Evolutionary conservation across 768 basidiomycete genomes (phyloP).

Genomic region (Mycena leptocephala): DNA sequence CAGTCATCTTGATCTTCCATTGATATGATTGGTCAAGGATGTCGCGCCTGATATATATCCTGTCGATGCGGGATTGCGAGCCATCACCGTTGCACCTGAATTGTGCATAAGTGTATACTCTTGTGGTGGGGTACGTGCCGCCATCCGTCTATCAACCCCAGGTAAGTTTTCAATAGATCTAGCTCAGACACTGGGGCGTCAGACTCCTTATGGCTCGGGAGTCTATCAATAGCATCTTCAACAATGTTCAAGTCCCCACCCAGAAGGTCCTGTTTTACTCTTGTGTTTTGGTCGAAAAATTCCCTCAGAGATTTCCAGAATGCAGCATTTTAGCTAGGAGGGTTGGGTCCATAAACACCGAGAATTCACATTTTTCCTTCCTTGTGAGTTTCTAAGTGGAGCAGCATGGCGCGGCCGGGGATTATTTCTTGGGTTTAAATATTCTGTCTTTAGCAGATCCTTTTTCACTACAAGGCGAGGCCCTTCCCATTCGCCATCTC

Average conservation of each 20-base stretch:
- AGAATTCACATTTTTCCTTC: neutral
- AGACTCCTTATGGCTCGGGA: constrained; percentile 46
- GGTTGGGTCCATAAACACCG: constrained; percentile 21
- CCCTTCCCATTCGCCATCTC: neutral
- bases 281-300: neutral
- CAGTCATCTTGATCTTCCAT: constrained; percentile 14
- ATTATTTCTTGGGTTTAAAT: constrained; percentile 8
- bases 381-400: neutral
- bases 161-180: constrained; percentile 30
- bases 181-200: constrained; percentile 32
- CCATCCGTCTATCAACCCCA: constrained; percentile 53
- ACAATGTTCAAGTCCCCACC: constrained; percentile 61
- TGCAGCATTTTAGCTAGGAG: neutral
- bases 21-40: constrained; percentile 2
- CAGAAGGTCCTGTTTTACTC: neutral
- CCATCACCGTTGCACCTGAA: neutral
- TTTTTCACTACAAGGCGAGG: constrained; percentile 26
- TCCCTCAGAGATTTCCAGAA: constrained; percentile 14
- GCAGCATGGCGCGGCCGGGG: constrained; percentile 11
- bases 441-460: neutral
- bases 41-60: constrained; percentile 11
- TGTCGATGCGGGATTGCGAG: constrained; percentile 12
- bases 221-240: constrained; percentile 55
- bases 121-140: constrained; percentile 38
- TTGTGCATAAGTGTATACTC: constrained; percentile 41